Percentiles rank a stretch among this genome's conserved stretches.
phyloP scores from a whole-genome alignment of 352 stramenopile species.

The Phytophthora litchii region DNA sequence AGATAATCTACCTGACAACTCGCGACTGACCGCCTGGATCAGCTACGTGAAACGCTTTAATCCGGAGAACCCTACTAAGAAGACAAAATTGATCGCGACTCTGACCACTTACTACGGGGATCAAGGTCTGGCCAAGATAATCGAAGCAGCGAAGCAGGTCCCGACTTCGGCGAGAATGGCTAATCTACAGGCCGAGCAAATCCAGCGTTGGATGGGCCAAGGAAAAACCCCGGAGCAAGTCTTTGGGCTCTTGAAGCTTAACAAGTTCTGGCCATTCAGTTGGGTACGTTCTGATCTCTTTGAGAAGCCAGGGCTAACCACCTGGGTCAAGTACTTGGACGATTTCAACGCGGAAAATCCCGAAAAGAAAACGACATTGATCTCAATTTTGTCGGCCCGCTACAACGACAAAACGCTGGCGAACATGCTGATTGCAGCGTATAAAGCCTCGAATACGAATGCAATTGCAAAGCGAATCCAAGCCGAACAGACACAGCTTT shows the following conservation, averaged over 20 bases:
- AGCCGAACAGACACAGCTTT: slow-evolving; percentile 2
- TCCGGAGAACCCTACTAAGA: slow-evolving; percentile 11
- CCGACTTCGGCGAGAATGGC: background rate
- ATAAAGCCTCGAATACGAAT: slow-evolving; percentile 1
- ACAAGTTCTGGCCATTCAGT: slow-evolving; percentile 2
- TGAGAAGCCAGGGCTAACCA: slow-evolving; percentile 7
- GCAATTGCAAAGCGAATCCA: slow-evolving; percentile 4
- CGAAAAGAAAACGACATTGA: slow-evolving; percentile 5
- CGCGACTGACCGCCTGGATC: slow-evolving; percentile 6
- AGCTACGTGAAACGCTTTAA: slow-evolving; percentile 25
- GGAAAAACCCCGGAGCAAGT: slow-evolving; percentile 4
- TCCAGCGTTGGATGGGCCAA: slow-evolving; percentile 11
- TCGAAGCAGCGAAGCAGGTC: slow-evolving; percentile 8
- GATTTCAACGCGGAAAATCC: slow-evolving; percentile 17
- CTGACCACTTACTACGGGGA: slow-evolving; percentile 13
- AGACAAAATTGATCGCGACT: slow-evolving; percentile 18
- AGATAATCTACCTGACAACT: slow-evolving; percentile 3
- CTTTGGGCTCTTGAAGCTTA: slow-evolving; percentile 5
- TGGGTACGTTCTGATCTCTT: slow-evolving; percentile 11
- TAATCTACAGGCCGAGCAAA: slow-evolving; percentile 15
- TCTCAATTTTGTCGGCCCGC: background rate
- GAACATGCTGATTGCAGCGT: slow-evolving; percentile 13
- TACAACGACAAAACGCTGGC: slow-evolving; percentile 17
- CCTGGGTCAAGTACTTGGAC: slow-evolving; percentile 15
- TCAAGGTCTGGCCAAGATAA: slow-evolving; percentile 14